Conservation (phyloP, 345 rosid species). For the Pistacia atlantica region DNA sequence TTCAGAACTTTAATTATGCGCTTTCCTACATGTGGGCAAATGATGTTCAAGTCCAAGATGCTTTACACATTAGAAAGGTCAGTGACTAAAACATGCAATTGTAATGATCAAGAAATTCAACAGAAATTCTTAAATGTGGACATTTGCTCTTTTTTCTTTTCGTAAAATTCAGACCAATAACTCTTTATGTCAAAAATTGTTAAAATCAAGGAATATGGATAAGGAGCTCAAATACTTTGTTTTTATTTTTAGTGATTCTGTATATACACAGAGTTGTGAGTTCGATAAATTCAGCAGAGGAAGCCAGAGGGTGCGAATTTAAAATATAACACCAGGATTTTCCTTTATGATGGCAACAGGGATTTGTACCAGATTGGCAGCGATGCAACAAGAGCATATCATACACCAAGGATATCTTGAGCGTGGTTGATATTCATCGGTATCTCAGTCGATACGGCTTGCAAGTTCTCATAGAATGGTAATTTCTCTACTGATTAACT, state of each 20-base stretch:
- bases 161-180: too few species aligned
- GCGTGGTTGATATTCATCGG: constrained; percentile 26
- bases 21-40: constrained; percentile 36
- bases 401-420: constrained; percentile 27
- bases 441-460: constrained; percentile 25
- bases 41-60: constrained; percentile 26
- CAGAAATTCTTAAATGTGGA: background rate
- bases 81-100: background rate
- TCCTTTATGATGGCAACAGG: constrained; percentile 19
- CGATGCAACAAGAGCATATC: constrained; percentile 34
- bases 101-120: background rate
- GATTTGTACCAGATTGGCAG: constrained; percentile 24
- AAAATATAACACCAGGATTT: background rate
- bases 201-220: too few species aligned
- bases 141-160: too few species aligned
- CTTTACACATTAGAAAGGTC: constrained; percentile 38
- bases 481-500: background rate
- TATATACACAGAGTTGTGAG: too few species aligned
- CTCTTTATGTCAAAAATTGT: too few species aligned
- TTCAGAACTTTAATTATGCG: constrained; percentile 32
- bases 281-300: too few species aligned
- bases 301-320: too few species aligned
- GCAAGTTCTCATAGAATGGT: constrained; percentile 30
- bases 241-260: too few species aligned
- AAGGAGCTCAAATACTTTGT: too few species aligned